Conservation (phyloP, 176 grass and related monocot genomes). For the Alloteropsis semialata region DNA sequence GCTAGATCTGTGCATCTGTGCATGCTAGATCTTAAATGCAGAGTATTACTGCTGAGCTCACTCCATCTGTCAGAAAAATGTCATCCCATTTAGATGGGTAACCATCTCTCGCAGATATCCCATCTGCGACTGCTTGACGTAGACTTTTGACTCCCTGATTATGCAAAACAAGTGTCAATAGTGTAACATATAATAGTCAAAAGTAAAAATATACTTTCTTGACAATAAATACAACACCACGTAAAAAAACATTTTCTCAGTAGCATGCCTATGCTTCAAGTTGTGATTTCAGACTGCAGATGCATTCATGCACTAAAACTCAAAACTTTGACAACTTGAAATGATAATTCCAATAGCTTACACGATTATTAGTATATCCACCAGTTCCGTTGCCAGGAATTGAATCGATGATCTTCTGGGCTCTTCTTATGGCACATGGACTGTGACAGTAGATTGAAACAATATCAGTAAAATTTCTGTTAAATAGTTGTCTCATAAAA, state of each 20-base stretch:
- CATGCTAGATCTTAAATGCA: neutral
- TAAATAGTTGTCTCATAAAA: neutral
- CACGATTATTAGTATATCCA: slow-evolving; percentile 64
- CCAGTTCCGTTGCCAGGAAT: slow-evolving; percentile 48
- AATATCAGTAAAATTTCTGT: neutral
- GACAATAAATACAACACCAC: neutral
- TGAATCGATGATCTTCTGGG: slow-evolving; percentile 32
- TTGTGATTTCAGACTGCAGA: neutral
- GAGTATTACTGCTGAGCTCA: slow-evolving; percentile 52
- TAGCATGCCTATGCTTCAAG: neutral
- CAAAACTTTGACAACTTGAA: neutral
- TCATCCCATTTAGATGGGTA: slow-evolving; percentile 51
- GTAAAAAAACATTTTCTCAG: neutral
- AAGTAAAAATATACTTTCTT: neutral
- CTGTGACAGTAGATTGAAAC: slow-evolving; percentile 27
- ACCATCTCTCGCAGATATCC: slow-evolving; percentile 62
- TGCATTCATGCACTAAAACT: neutral
- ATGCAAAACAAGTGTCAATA: neutral
- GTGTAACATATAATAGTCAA: neutral
- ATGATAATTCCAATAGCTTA: slow-evolving; percentile 6
- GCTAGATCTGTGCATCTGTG: neutral
- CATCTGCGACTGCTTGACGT: slow-evolving; percentile 57
- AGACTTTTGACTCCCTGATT: slow-evolving; percentile 52
- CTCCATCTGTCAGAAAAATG: slow-evolving; percentile 80
- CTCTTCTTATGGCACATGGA: slow-evolving; percentile 57